Evolutionary conservation across 2,329 filamentous ascomycete genomes (phyloP), one percentile per base, ranked within the genome.

Genomic region (Cladosporium sp.): DNA sequence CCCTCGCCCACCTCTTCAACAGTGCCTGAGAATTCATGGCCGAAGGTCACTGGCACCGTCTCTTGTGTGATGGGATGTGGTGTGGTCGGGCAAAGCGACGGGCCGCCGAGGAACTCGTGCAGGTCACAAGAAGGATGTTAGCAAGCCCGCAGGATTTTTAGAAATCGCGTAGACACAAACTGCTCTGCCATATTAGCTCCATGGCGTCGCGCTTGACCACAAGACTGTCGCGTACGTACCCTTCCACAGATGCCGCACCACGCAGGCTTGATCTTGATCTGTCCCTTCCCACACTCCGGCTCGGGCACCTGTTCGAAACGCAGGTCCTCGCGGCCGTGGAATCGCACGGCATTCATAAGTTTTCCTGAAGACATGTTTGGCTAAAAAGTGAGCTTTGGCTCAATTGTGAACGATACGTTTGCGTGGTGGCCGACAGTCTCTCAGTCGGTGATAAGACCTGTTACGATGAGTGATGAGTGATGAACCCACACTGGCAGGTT

Each of bases 31-130:
- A 83, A 82, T 62, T 82, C 80, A 64, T 83, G 80, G 14, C 80
- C 80, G 56, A 83, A 76, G 2, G 79, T 81, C 58, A 82, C 61
- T n/a, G 78, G 80, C 2, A 79, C 73, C 5, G 72, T 77, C 67
- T 81, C 81, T 49, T 75, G 74, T 3, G 80, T 84, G 60, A 83
- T 80, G 0, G 80, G 79, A 69, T 83, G 81, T 3, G 80, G 79
- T n/a, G 74, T 77, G 1, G 75, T 76, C 0, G 80, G 81, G 62
- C 78, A 80, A 8, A 74, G 63, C 3, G 65, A 68, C 2, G 72
- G 70, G 11, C 72, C 72, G 11, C 71, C 71, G 9, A 73, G 60
- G 51, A 69, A 74, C 58, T 73, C 70, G 45, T 72, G 70, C 5
- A 71, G 63, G 56, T 73, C 70, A 60, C 47, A 58, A n/a, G 54